Conservation (phyloP, 1,284 basidiomycete genomes). For the Leccinum subspadiceum region DNA sequence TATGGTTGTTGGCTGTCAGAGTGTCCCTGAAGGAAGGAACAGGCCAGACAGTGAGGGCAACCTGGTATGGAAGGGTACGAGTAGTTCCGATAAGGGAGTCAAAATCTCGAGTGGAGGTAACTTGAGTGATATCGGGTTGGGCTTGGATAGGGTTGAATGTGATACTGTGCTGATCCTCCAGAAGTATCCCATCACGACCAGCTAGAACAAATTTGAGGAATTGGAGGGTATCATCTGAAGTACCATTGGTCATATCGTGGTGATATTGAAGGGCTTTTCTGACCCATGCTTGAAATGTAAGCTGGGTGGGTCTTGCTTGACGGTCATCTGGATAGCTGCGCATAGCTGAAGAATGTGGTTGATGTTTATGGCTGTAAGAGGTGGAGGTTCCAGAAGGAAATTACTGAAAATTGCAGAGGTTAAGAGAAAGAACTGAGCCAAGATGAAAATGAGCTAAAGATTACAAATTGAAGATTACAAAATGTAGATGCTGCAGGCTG, state of each 20-base stretch:
- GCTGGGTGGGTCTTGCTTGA: not conserved
- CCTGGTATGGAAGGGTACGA: not conserved
- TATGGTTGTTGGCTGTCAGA: conserved; percentile 3
- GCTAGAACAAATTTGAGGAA: conserved; percentile 13
- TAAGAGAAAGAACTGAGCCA: not conserved
- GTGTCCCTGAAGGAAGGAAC: conserved; percentile 9
- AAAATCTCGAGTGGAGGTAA: conserved; percentile 3
- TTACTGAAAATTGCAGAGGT: not conserved
- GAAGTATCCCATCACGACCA: not conserved
- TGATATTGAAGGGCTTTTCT: not conserved
- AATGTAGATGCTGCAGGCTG: not conserved
- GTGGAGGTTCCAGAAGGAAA: not conserved
- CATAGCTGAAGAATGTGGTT: not conserved
- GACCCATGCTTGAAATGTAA: not conserved
- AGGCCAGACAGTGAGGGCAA: conserved; percentile 10
- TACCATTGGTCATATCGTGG: not conserved
- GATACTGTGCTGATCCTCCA: not conserved
- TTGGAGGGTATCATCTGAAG: not conserved
- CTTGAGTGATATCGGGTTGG: not conserved
- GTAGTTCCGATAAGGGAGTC: conserved; percentile 15
- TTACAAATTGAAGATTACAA: not conserved
- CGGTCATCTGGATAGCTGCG: conserved; percentile 5
- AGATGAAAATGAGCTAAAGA: not conserved
- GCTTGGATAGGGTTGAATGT: conserved; percentile 6
- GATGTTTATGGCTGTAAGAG: not conserved